Evolutionary conservation across 2,329 filamentous ascomycete species (phyloP).

Genomic region (Fusarium torulosum): DNA sequence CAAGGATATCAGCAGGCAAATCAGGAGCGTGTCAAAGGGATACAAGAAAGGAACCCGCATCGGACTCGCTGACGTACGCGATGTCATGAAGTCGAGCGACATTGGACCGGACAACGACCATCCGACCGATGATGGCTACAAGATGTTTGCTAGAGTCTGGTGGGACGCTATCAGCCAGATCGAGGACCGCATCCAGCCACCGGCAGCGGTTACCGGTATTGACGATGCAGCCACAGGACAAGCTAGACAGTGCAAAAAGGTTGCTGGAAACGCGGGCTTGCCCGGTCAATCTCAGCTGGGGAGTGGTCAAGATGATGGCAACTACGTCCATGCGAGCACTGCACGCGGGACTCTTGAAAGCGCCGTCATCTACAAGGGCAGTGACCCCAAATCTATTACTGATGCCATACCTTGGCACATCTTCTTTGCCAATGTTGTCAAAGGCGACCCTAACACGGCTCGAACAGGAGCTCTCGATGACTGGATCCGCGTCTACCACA

Average conservation of each 20-base stretch:
- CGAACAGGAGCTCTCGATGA: background rate
- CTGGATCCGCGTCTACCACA: background rate
- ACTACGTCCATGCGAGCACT: background rate
- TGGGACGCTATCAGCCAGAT: constrained; percentile 8
- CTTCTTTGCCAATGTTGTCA: constrained; percentile 1
- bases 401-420: constrained; percentile 5
- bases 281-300: background rate
- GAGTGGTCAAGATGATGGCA: background rate
- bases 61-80: background rate
- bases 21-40: background rate
- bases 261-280: background rate
- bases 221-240: background rate
- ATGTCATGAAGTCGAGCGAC: background rate
- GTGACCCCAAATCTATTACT: background rate
- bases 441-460: background rate
- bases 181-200: background rate
- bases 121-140: background rate
- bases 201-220: background rate
- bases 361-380: background rate
- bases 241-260: background rate
- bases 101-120: background rate
- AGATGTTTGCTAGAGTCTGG: constrained; percentile 4
- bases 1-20: background rate
- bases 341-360: background rate
- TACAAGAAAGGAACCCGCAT: background rate